Evolutionary conservation across 163 green algal species (phyloP).

Genomic region (Chlamydomonas reinhardtii): DNA sequence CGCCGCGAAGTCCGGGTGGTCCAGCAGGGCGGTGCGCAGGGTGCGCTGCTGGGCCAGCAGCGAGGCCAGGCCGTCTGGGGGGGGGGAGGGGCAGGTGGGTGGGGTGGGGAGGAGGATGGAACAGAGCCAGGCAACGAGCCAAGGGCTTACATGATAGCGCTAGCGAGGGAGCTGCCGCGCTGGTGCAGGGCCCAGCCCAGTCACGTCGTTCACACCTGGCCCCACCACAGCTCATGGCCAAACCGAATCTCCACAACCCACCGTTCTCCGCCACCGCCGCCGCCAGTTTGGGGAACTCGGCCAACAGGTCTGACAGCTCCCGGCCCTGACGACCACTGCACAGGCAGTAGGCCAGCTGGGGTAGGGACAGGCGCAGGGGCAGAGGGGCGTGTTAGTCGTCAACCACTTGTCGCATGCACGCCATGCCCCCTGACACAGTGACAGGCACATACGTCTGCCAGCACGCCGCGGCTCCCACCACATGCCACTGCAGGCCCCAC

Average conservation of each 20-base stretch:
- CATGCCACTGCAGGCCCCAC: no score
- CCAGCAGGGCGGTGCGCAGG: background rate
- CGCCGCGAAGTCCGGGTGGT: conserved; percentile 7
- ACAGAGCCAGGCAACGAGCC: no score
- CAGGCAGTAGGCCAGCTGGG: conserved; percentile 4
- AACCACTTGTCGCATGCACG: no score
- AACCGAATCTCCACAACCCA: background rate
- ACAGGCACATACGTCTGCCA: no score
- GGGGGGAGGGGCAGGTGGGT: background rate
- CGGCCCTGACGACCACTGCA: background rate
- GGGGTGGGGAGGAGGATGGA: background rate
- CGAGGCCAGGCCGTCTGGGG: conserved; percentile 11
- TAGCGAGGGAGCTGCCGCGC: no score
- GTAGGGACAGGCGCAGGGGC: background rate
- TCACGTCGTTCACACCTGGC: no score
- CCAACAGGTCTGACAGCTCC: conserved; percentile 5
- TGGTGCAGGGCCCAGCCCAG: no score
- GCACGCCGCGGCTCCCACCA: no score
- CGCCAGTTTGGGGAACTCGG: background rate
- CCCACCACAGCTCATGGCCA: no score
- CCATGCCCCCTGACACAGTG: no score
- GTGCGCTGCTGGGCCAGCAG: background rate
- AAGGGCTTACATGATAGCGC: no score
- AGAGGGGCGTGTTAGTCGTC: no score
- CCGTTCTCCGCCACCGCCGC: conserved; percentile 7